Base-by-base conservation (phyloP, 108 stramenopile species). In the Mayamaea pseudoterrestris region DNA sequence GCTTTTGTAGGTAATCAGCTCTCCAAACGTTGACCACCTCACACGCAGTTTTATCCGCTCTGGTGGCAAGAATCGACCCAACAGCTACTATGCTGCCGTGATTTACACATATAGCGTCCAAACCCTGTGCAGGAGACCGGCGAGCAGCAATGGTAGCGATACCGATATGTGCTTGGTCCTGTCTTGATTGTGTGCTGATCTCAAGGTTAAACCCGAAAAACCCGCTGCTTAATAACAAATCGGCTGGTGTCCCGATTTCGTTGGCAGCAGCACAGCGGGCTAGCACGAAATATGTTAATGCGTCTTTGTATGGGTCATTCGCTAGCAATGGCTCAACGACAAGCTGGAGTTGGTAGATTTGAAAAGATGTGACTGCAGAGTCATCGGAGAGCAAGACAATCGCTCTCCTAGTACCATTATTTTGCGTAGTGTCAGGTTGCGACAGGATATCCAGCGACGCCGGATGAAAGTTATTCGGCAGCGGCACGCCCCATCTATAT, bases 321-420 rank as follows among this genome's bases (percentile, higher is more conserved):
- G 40, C 40, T 13, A 20, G 18, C 16, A 16, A 41, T 16, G 40
- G 40, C 21, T 41, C 18, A 16, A 20, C 21, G 4, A 41, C 40
- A 16, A 41, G 21, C 5, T 41, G 40, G 4, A 13, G 18, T 20
- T 41, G 40, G 40, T 20, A 41, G 21, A 41, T 20, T 20, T 20
- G 16, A 20, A 41, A 41, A 20, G 16, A 16, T 20, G 16, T 41
- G 16, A 20, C 40, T 9, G 21, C 16, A 5, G 40, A 41, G 21
- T 41, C 40, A 13, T 41, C 21, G 40, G 40, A 41, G 40, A 41
- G 40, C 5, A 41, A 20, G 21, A 41, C 21, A 5, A 41, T 41
- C 13, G 40, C 40, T 20, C 21, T 41, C 21, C 40, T 16, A 16
- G 40, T 20, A 5, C 8, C 40, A 6, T 9, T 5, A 20, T 20